Percentiles rank a stretch among this genome's conserved stretches.
phyloP scores from a whole-genome alignment of 2,329 filamentous ascomycete genomes.

The Gnomoniopsis sp. region DNA sequence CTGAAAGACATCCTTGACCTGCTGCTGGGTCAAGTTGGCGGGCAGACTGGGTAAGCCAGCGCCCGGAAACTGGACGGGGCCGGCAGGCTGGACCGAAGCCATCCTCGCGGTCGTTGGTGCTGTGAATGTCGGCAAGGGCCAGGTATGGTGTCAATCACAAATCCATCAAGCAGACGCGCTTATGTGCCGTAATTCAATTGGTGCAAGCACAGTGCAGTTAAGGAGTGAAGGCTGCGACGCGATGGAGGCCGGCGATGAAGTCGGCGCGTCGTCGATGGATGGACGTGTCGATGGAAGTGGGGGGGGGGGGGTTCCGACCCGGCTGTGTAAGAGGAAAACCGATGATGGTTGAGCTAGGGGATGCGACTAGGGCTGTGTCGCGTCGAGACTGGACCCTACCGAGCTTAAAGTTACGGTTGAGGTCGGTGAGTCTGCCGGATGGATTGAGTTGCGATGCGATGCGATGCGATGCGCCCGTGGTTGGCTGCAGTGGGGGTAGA shows the following conservation, averaged over 20 bases:
- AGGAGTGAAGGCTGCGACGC: constrained; percentile 2
- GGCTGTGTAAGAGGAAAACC: background rate
- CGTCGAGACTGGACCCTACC: background rate
- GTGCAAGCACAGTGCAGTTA: background rate
- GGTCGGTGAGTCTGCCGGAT: background rate
- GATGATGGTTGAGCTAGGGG: background rate
- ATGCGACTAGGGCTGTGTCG: constrained; percentile 7
- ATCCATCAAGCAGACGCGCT: constrained; percentile 25
- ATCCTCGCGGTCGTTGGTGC: constrained; percentile 46
- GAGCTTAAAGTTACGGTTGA: constrained; percentile 2
- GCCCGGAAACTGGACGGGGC: constrained; percentile 64
- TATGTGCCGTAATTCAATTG: background rate
- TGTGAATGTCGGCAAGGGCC: constrained; percentile 20
- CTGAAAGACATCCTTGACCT: constrained; percentile 70
- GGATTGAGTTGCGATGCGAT: constrained; percentile 4
- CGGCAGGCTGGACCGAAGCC: constrained; percentile 75
- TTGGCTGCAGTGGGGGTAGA: constrained; percentile 15
- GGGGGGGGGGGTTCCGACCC: background rate
- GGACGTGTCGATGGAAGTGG: constrained; percentile 8
- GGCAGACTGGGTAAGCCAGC: constrained; percentile 48
- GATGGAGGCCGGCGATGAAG: background rate
- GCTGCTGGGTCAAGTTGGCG: constrained; percentile 68
- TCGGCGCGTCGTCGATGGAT: constrained; percentile 14
- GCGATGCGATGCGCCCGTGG: constrained; percentile 16
- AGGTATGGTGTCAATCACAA: constrained; percentile 34